These are phyloP conservation scores for Ophiostoma sp. DNA, from an alignment of 2,329 filamentous ascomycete species.

Conservation along the genomic window DNA sequence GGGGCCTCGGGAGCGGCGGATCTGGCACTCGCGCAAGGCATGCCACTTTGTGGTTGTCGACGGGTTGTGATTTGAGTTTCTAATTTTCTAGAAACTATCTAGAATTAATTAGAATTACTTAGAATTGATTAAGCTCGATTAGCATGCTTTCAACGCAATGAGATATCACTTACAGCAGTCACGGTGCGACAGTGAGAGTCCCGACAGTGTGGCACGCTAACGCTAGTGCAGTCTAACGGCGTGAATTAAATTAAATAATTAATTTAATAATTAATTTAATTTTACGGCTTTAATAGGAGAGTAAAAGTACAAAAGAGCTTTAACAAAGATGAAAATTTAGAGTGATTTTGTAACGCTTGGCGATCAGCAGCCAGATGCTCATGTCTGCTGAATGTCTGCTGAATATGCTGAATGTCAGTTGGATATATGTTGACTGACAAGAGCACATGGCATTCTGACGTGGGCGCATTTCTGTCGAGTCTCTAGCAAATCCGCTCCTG, in stretches of 20 bases:
- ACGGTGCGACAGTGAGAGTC: not conserved
- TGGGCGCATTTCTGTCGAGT: not conserved
- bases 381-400: not conserved
- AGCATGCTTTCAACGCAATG: not conserved
- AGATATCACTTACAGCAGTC: not conserved
- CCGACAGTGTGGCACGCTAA: not conserved
- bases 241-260: not conserved
- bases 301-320: slow-evolving; percentile 1
- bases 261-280: not conserved
- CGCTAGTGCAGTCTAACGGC: not conserved
- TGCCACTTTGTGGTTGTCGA: slow-evolving; percentile 53
- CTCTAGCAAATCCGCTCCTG: not conserved
- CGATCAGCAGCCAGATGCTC: not conserved
- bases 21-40: slow-evolving; percentile 59
- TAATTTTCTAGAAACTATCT: too few species aligned
- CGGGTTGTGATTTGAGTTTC: slow-evolving; percentile 15
- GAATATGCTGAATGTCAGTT: not conserved
- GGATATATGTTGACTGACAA: not conserved
- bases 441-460: not conserved
- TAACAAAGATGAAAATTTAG: slow-evolving; percentile 11
- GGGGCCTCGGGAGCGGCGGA: slow-evolving; percentile 55
- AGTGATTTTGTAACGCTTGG: slow-evolving; percentile 1
- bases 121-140: too few species aligned
- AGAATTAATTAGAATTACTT: too few species aligned
- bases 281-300: not conserved